Base-by-base conservation (phyloP, 176 grass and related monocot genomes). In the Rhipidocladum racemiflorum region DNA sequence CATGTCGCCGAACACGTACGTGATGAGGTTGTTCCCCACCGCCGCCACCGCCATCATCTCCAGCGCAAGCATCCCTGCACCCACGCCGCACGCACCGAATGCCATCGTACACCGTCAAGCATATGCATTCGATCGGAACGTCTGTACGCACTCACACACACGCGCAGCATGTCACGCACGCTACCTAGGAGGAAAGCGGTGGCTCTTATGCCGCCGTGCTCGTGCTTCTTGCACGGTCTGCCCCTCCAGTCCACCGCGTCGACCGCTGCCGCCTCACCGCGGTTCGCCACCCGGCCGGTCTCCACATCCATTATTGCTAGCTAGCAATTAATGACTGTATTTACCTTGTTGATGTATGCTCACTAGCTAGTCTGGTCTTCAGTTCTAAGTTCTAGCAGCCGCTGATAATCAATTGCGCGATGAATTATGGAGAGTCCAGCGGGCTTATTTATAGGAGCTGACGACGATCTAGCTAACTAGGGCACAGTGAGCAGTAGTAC, bases 161-260 rank as follows among this genome's bases (percentile, higher is more conserved):
- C 20, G 20, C 60, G n/a, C 6, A 36, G 35, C 35, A 36, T 36
- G 35, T 11, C 42, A 24, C 54, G 54, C 20, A 27, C 60, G 30
- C 12, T 39, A 89, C 90, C 87, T 72, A 89, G 79, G 29, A 84
- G 46, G 73, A 92, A 92, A 43, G 70, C 74, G 68, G 91, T 85
- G 87, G 91, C 88, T 78, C 60, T 87, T 85, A 88, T 84, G 85
- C 88, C 91, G 73, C 91, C 91, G 82, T 90, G 85, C 68, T 81
- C 85, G 51, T 34, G 68, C 43, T 81, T 74, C 62, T 45, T 88
- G 79, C 86, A 86, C 13, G 82, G 82, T 54, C 44, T 91, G 32
- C 86, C 86, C 18, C 86, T 91, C 75, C 89, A 86, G 88, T 91
- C 89, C 32, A 88, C 81, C 56, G 83, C 83, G n/a, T n/a, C n/a